A percentile compares a stretch with the other conserved stretches of the same genome.
Evolutionary conservation across 441 rosid species (phyloP).

Genomic region (Daphne laureola): DNA sequence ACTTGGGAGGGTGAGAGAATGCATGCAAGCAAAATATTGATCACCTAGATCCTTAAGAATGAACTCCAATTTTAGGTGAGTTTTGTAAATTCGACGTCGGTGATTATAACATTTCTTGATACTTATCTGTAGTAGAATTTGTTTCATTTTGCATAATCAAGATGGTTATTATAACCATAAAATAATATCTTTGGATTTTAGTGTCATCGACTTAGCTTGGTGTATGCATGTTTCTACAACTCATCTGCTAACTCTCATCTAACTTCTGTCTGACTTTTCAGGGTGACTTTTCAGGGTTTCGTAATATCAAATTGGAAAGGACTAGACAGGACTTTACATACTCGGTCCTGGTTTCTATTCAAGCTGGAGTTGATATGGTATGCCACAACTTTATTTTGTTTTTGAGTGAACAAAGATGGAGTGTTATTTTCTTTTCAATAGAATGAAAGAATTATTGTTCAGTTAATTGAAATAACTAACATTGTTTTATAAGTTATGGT

Average conservation of each 20-base stretch:
- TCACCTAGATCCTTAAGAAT: slow-evolving; percentile 51
- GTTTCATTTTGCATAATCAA: not conserved
- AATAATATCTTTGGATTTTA: too few relatives aligned
- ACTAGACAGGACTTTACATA: slow-evolving; percentile 55
- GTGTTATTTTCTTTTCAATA: too few relatives aligned
- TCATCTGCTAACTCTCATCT: slow-evolving; percentile 9
- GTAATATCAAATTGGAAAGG: slow-evolving; percentile 78
- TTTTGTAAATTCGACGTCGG: not conserved
- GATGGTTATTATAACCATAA: not conserved
- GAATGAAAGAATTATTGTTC: too few relatives aligned
- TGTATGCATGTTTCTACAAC: too few relatives aligned
- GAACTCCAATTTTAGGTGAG: slow-evolving; percentile 47
- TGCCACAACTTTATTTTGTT: slow-evolving; percentile 3
- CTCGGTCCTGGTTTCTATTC: slow-evolving; percentile 52
- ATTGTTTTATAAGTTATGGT: slow-evolving; percentile 52
- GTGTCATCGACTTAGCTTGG: not conserved
- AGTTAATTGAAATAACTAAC: not conserved
- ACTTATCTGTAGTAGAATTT: not conserved
- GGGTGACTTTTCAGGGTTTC: slow-evolving; percentile 64
- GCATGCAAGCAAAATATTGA: slow-evolving; percentile 48
- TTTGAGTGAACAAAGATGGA: too few relatives aligned
- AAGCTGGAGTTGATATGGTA: slow-evolving; percentile 77
- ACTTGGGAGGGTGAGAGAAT: slow-evolving; percentile 68
- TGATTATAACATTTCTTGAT: not conserved
- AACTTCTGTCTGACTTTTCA: slow-evolving; percentile 23